Conservation (phyloP, 371 early-diverging fungal species). For the Parasitella parasitica region DNA sequence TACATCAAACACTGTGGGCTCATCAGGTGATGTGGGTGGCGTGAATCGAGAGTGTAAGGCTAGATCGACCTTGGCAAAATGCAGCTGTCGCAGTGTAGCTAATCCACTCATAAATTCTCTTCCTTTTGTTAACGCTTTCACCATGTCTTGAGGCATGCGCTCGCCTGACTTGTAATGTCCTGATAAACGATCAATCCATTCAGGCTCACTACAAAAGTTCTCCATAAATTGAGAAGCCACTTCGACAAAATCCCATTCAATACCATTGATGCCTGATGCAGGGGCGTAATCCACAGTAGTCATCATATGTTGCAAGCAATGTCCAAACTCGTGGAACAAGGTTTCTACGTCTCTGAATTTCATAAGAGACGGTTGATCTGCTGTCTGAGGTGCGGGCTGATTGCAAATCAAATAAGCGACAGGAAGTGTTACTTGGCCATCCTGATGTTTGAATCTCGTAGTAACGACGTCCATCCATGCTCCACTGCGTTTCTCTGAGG, state of each 20-base stretch:
- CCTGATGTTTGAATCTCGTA: slow-evolving; percentile 49
- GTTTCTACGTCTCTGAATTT: slow-evolving; percentile 67
- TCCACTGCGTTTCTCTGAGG: slow-evolving; percentile 67
- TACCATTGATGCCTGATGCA: slow-evolving; percentile 69
- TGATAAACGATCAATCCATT: slow-evolving; percentile 55
- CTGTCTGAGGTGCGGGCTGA: slow-evolving; percentile 56
- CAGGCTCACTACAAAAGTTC: slow-evolving; percentile 65
- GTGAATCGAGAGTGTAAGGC: slow-evolving; percentile 57
- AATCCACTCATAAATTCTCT: slow-evolving; percentile 58
- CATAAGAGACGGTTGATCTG: slow-evolving; percentile 57
- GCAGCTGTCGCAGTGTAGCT: slow-evolving; percentile 64
- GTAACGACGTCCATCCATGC: slow-evolving; percentile 79
- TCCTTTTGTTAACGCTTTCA: slow-evolving; percentile 51
- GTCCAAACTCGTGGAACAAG: slow-evolving; percentile 72
- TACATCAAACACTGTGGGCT: slow-evolving; percentile 56
- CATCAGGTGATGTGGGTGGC: slow-evolving; percentile 24
- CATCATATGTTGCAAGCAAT: slow-evolving; percentile 70
- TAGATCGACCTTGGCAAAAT: slow-evolving; percentile 61
- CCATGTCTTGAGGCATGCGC: slow-evolving; percentile 65
- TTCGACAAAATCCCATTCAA: slow-evolving; percentile 68
- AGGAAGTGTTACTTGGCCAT: slow-evolving; percentile 52
- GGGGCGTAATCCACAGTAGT: slow-evolving; percentile 67
- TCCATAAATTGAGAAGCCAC: slow-evolving; percentile 76
- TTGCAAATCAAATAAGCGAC: slow-evolving; percentile 72
- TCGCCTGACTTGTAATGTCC: slow-evolving; percentile 60